These are phyloP conservation scores for Pulveroboletus ravenelii DNA, from an alignment of 768 basidiomycete genomes.

Conservation along the genomic window DNA sequence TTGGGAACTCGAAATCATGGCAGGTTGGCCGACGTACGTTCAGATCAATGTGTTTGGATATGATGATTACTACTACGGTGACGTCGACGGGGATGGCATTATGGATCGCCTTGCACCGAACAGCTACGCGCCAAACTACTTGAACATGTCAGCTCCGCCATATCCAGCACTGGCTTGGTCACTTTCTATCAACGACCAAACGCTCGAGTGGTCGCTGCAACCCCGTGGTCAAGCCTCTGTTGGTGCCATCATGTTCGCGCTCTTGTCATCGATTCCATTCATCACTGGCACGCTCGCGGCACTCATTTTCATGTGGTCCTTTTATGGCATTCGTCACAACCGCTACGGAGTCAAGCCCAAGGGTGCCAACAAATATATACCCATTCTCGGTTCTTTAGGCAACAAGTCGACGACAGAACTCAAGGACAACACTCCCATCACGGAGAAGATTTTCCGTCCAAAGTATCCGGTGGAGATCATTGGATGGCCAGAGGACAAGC, in stretches of 20 bases:
- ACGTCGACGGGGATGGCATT: conserved; percentile 80
- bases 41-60: conserved; percentile 90
- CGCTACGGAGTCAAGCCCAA: conserved; percentile 81
- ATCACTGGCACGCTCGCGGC: conserved; percentile 83
- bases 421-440: conserved; percentile 56
- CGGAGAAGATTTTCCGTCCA: conserved; percentile 68
- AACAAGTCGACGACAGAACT: conserved; percentile 67
- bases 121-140: conserved; percentile 74
- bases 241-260: conserved; percentile 83
- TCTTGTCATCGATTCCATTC: conserved; percentile 75
- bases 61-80: conserved; percentile 92
- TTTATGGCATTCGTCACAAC: conserved; percentile 95
- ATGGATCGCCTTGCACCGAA: conserved; percentile 91
- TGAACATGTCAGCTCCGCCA: conserved; percentile 91
- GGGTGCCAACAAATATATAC: conserved; percentile 75
- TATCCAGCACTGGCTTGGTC: conserved; percentile 87
- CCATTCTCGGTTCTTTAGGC: conserved; percentile 66
- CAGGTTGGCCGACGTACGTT: conserved; percentile 83
- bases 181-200: conserved; percentile 71
- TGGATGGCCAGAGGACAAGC: conserved; percentile 94
- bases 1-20: conserved; percentile 89
- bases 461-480: conserved; percentile 70
- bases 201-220: conserved; percentile 69
- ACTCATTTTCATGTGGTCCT: conserved; percentile 87
- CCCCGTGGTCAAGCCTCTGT: conserved; percentile 80